Base-by-base conservation (phyloP, 1,284 basidiomycete species). In the Xerocomus cyaneibrunnescens region DNA sequence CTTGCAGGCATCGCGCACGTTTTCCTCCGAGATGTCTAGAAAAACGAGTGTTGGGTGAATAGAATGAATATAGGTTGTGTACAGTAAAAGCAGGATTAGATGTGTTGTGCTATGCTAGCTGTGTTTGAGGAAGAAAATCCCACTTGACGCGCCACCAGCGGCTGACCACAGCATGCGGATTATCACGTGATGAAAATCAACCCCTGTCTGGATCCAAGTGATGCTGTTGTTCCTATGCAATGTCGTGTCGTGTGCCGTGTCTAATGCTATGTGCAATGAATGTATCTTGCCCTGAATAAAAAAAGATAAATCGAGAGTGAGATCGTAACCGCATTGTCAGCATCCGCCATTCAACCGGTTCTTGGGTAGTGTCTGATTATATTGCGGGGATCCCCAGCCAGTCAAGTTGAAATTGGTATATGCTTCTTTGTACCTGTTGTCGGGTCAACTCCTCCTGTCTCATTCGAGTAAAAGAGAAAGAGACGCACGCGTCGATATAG, bases 361-460 rank as follows among this genome's bases (percentile, higher is more conserved):
- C 57, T 67, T 70, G 30, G 74, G 74, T 16, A 69, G 51, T 12
- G 65, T 62, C 51, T 74, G 74, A 27, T 73, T 72, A 41, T 67
- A 73, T 19, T 62, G 64, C 2, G 68, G 65, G 30, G 21, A 49
- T 23, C 56, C 62, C 72, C 71, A 74, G 45, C 55, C 45, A 16
- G 67, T 74, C 56, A 74, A 38, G 57, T 76, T 74, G 46, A 65
- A 64, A 49, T 74, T 74, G 16, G 66, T 65, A 51, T 74, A 74
- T 23, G 74, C 74, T 32, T 73, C 72, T 45, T 63, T 59, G 55
- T 63, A 74, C 56, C 67, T 72, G 31, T 42, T 17, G 28, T 22
- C 23, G 4, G 16, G 22, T 62, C 42, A 45, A 19, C 21, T 2
- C 28, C 3, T 23, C 45, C 13, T 5, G 3, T 22, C 14, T 22